Base-by-base conservation (phyloP, 345 rosid species). In the Pistacia atlantica region DNA sequence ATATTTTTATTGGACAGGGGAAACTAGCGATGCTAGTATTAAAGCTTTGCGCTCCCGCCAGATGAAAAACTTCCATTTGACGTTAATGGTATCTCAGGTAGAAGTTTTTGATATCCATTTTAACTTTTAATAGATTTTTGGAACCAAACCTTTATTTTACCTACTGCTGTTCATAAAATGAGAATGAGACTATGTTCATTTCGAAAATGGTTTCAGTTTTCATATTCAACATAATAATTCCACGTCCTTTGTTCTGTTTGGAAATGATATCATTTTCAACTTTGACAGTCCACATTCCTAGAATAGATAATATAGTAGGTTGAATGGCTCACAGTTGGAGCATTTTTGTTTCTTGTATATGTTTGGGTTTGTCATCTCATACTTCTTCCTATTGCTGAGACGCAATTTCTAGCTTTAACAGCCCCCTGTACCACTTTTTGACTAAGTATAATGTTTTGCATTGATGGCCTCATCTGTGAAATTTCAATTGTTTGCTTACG, bases 11-110 rank as follows among this genome's bases (percentile, higher is more conserved):
- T 79, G 66, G 75, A 80, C 84, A 95, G 98, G 98, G 58, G 98
- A 93, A 84, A 93, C 96, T 64, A 79, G 81, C 64, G 87, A 88
- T 82, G 86, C 81, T 71, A 83, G 81, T 79, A 70, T 93, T 68
- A 89, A 83, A 81, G 90, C 92, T 71, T 77, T 96, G 77, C 98
- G 98, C 60, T 72, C 85, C 60, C 80, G 93, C 68, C 99, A 96
- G 83, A 96, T 92, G 95, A 92, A 91, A 82, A 93, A 93, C 80
- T 92, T 96, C 79, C 99, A 96, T 80, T 80, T 96, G 80, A 97
- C 91, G 67, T 78, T 96, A 79, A 93, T 89, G 94, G 80, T 93
- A 77, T 93, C 98, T 76, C 98, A 90, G 97, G 97, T 93, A 80
- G 76, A 73, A 80, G 45, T 22, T 16, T 72, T 67, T 18, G 46